Conservation (phyloP, 805 yeast genomes). For the Candida pseudofarinosa region DNA sequence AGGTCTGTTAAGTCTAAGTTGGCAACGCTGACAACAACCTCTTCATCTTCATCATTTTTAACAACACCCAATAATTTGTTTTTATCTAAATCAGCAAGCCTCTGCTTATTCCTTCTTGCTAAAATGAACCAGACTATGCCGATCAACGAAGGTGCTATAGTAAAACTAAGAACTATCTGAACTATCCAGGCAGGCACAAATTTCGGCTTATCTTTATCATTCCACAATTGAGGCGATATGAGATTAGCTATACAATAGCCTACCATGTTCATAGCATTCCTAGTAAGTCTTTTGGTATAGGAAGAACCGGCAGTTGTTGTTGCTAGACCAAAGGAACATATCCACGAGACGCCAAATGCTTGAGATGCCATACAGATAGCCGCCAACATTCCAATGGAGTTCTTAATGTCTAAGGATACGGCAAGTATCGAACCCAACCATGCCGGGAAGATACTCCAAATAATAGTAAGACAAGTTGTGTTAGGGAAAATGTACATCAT, state of each 20-base stretch:
- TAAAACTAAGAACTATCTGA: constrained; percentile 51
- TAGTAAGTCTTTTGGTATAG: constrained; percentile 46
- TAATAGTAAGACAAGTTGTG: constrained; percentile 32
- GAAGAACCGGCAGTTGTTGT: constrained; percentile 37
- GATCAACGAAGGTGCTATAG: constrained; percentile 41
- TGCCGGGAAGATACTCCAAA: constrained; percentile 39
- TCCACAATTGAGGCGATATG: constrained; percentile 57
- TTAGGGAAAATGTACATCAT: constrained; percentile 28
- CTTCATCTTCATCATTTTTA: constrained; percentile 24
- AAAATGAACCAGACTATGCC: constrained; percentile 35
- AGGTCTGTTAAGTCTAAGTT: constrained; percentile 51
- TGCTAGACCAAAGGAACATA: constrained; percentile 24
- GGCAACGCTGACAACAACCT: constrained; percentile 36
- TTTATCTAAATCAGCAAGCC: constrained; percentile 15
- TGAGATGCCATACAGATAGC: constrained; percentile 46
- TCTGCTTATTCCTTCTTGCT: constrained; percentile 38
- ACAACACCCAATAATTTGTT: constrained; percentile 17
- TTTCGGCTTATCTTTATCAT: constrained; percentile 40
- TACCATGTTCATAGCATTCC: constrained; percentile 44
- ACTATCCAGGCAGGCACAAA: constrained; percentile 42
- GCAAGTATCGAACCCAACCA: constrained; percentile 44
- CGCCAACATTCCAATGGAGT: constrained; percentile 40
- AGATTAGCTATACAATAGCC: constrained; percentile 47
- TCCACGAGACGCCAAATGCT: constrained; percentile 40
- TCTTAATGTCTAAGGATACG: constrained; percentile 40